These are phyloP conservation scores for Alternaria sp. DNA, from an alignment of 2,329 filamentous ascomycete species.

Conservation along the genomic window DNA sequence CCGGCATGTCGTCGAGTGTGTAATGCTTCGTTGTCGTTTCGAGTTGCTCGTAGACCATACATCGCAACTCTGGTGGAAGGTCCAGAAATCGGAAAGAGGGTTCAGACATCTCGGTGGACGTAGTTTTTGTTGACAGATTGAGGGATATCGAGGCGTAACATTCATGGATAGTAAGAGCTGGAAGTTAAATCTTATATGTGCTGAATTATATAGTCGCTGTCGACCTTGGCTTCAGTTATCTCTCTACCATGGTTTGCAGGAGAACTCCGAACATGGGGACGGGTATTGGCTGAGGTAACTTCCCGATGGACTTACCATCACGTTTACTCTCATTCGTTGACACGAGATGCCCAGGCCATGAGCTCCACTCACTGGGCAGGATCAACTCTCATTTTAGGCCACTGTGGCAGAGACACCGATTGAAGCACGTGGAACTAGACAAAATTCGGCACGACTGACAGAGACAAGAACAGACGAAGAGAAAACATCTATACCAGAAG, in stretches of 20 bases:
- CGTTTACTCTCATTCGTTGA: not conserved
- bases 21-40: not conserved
- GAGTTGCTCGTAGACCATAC: not conserved
- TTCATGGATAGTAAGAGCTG: not conserved
- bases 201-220: not conserved
- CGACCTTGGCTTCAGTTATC: not conserved
- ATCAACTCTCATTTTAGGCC: not conserved
- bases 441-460: too few species aligned
- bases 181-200: not conserved
- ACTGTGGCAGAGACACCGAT: not conserved
- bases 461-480: too few species aligned
- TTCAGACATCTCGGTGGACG: not conserved
- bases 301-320: not conserved
- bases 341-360: not conserved
- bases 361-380: not conserved
- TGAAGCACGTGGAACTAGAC: too few species aligned
- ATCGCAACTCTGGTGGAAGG: not conserved
- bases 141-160: not conserved
- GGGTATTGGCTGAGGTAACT: not conserved
- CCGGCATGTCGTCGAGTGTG: not conserved
- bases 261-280: not conserved
- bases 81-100: not conserved
- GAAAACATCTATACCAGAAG: too few species aligned
- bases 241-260: not conserved
- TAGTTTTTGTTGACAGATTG: not conserved